Base-by-base conservation (phyloP, 768 basidiomycete genomes). In the Phlebiopsis gigantea region DNA sequence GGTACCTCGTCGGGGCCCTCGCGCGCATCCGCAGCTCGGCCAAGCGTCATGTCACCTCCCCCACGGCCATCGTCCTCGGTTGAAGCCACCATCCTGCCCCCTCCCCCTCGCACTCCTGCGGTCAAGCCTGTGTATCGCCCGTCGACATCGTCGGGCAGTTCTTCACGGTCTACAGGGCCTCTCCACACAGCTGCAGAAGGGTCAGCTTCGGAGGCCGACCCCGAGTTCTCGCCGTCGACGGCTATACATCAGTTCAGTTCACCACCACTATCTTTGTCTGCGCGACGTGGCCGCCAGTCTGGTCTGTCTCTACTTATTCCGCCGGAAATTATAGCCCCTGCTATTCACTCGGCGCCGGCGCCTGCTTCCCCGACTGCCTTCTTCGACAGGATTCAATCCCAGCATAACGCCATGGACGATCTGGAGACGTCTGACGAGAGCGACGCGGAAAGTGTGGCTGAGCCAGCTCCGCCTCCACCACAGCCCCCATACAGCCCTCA, bases 331-430 rank as follows among this genome's bases (percentile, higher is more conserved):
- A 70, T 76, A 31, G 68, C 76, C 25, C 72, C 76, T 30, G 71
- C 74, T 12, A 73, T 85, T 17, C 81, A 80, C 56, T 82, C 83
- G 43, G 84, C 81, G 30, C 85, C 87, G 14, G 80, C 78, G 14
- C 83, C 85, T 1, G 76, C 82, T 5, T 83, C 87, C 14, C 81
- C 85, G 0, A 79, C 82, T 24, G 81, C 82, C 28, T 90, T 90
- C 76, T 90, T 90, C 68, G 87, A 90, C 70, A 79, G 72, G 58
- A 83, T 90, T 45, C 85, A 89, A 62, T 72, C 78, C 15, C 82
- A 87, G 44, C 80, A 81, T 5, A 85, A 85, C 68, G 85, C 81
- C 24, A 82, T 90, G 81, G 85, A 88, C 62, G 88, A 85, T 60
- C 71, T 87, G 53, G 87, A 83, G 26, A 81, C 83, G 22, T 82